Evolutionary conservation across 176 grass and related monocot species (phyloP), one percentile per base, ranked within the genome.

Genomic region (Avena eriantha): DNA sequence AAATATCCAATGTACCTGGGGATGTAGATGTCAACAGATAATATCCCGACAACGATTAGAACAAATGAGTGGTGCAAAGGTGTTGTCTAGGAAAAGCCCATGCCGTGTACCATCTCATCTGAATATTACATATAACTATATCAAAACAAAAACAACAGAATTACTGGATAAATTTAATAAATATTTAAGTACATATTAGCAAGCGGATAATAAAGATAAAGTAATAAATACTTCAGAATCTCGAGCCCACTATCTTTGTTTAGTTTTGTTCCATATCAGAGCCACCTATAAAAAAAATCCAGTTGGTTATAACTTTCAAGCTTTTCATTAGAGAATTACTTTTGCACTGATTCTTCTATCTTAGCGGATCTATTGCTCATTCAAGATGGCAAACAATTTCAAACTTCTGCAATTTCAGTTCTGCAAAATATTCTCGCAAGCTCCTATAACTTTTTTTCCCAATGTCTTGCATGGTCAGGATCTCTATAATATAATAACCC

Each of bases 221-320:
- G 5, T 54, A 80, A 72, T 19, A 41, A 4, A 54, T 51, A 89
- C 14, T 31, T 43, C n/a, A 3, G 0, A 45, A 4, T 39, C 19
- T 58, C 2, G 39, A 88, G 56, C 54, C 50, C 16, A 41, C 13
- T 19, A 10, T 23, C 2, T 76, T 69, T 55, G 45, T 49, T 82
- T 26, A 1, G 29, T 26, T 36, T 49, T 69, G 29, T 29, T 81
- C 80, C 18, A 59, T 18, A 81, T 16, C 8, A 23, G 80, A 16
- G 33, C 34, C 53, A 35, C 58, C 18, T 80, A 77, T 36, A 78
- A 83, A 10, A 47, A 84, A 74, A 80, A 45, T 41, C 39, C 39
- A 41, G 39, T 41, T 41, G 35, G 4, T 58, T 77, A 41, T 41
- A 66, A 48, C 26, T 19, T 19, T 26, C 29, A 26, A 12, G 31